phyloP scores from a whole-genome alignment of 495 filamentous ascomycete species.

The Penicillium salamii region DNA sequence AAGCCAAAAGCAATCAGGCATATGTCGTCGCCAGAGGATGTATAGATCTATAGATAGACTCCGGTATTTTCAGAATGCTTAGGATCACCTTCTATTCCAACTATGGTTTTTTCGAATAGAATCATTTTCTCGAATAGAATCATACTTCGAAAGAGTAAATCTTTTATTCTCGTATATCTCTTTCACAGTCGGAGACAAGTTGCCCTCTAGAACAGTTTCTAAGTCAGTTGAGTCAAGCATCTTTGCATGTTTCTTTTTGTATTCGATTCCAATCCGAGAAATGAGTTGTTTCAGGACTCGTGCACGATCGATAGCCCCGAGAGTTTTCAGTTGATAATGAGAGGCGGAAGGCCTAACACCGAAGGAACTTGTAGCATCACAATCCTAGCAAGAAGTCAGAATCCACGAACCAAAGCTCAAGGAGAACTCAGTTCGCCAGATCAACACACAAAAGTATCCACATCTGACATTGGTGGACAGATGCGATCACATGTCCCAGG shows the following conservation, averaged over 20 bases:
- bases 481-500: too few relatives aligned
- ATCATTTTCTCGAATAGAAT: too few relatives aligned
- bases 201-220: background rate
- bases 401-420: too few relatives aligned
- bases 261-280: background rate
- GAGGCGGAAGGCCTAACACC: too few relatives aligned
- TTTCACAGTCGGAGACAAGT: background rate
- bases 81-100: background rate
- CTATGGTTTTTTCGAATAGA: background rate
- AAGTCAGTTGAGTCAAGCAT: background rate
- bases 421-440: too few relatives aligned
- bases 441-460: too few relatives aligned
- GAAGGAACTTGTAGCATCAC: too few relatives aligned
- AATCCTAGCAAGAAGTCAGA: too few relatives aligned
- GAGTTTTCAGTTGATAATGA: background rate
- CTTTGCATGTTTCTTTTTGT: background rate
- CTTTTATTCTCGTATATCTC: background rate
- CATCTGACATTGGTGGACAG: too few relatives aligned
- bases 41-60: constrained; percentile 9
- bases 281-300: background rate
- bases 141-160: background rate
- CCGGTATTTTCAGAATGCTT: background rate
- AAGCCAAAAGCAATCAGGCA: constrained; percentile 6
- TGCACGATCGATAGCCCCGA: background rate
- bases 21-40: constrained; percentile 1